Percentiles rank a stretch among this genome's conserved stretches.
These are phyloP conservation scores for Tolypocladium sp. DNA, from an alignment of 2,329 filamentous ascomycete species.

Conservation along the genomic window DNA sequence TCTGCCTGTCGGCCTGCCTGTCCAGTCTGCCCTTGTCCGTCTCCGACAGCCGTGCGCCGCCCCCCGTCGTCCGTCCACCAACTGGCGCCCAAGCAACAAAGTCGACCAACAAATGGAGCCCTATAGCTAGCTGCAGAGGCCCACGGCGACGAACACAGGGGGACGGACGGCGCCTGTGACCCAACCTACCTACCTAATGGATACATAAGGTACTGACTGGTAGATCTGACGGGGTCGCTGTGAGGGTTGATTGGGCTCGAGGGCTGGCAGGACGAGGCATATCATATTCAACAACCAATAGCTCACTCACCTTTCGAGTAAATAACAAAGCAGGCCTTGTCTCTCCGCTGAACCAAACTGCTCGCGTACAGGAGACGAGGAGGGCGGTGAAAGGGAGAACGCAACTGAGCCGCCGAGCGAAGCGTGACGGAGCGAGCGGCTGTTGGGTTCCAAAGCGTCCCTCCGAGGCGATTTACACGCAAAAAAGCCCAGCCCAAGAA, in stretches of 20 bases:
- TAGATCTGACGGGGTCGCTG: neutral
- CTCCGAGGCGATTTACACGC: neutral
- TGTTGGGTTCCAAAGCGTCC: neutral
- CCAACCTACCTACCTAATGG: too few species aligned
- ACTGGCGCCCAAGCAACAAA: too few species aligned
- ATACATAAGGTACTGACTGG: neutral
- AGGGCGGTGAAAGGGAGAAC: neutral
- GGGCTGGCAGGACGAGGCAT: neutral
- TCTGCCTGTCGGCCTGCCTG: neutral
- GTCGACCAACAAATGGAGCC: neutral
- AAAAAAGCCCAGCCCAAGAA: neutral
- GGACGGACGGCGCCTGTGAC: too few species aligned
- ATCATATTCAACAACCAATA: neutral
- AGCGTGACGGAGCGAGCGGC: neutral
- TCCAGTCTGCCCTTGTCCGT: too few species aligned
- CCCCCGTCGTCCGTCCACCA: too few species aligned
- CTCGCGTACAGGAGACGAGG: neutral
- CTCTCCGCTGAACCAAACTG: neutral
- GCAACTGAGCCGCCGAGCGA: too few species aligned
- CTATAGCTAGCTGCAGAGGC: neutral
- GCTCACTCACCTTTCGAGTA: neutral
- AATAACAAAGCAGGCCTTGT: neutral
- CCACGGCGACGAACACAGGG: neutral
- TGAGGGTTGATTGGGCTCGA: neutral
- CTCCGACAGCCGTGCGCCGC: neutral